phyloP scores from a whole-genome alignment of 202 grass and related monocot genomes.

The Miscanthus sacchariflorus region DNA sequence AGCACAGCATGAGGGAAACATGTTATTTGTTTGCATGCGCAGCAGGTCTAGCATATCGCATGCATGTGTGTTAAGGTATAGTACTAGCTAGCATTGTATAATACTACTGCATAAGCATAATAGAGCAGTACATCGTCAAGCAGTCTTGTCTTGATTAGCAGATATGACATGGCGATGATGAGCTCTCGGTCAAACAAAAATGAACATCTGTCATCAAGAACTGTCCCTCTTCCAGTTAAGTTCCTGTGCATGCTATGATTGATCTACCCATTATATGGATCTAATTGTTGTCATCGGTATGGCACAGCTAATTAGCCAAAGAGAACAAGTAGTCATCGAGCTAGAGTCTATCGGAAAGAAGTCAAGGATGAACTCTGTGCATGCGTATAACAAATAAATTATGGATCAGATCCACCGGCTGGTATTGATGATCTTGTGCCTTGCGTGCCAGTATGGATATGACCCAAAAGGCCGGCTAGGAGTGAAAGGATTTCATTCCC shows the following conservation, averaged over 20 bases:
- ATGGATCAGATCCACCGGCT: not conserved
- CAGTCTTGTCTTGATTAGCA: slow-evolving; percentile 30
- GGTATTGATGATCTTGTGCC: not conserved
- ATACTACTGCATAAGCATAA: not conserved
- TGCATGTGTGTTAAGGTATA: not conserved
- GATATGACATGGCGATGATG: not conserved
- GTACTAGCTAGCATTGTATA: not conserved
- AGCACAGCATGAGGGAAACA: slow-evolving; percentile 18
- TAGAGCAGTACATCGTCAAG: not conserved
- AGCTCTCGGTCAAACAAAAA: slow-evolving; percentile 12
- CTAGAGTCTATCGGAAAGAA: not conserved
- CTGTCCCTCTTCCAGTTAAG: not conserved
- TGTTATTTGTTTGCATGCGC: slow-evolving; percentile 23
- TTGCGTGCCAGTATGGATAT: not conserved
- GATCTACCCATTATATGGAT: not conserved
- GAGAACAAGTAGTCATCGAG: not conserved
- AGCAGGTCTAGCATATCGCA: slow-evolving; percentile 9
- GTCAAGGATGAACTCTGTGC: not conserved
- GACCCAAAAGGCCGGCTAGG: not conserved
- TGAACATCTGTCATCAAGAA: not conserved
- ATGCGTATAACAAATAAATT: not conserved
- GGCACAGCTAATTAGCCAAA: not conserved
- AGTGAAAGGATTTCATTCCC: not conserved
- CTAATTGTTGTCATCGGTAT: not conserved
- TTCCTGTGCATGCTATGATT: not conserved